Evolutionary conservation across 2,329 filamentous ascomycete species (phyloP).

Genomic region (Pyrenochaeta sp.): DNA sequence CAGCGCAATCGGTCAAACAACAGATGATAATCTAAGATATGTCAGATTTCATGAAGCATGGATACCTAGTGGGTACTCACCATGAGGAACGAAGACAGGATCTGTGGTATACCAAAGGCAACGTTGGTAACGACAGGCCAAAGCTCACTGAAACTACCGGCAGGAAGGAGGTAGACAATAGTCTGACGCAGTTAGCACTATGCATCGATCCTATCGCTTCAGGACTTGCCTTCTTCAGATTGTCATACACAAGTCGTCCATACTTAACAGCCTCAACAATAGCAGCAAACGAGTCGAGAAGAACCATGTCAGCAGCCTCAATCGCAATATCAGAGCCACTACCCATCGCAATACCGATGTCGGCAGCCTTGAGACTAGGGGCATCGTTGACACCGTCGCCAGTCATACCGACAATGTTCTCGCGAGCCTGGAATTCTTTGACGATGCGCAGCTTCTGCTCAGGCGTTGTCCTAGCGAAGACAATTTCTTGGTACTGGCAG

Average conservation of each 20-base stretch:
- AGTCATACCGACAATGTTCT: conserved; percentile 63
- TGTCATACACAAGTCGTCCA: conserved; percentile 79
- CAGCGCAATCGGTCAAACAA: conserved; percentile 76
- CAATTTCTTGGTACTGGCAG: conserved; percentile 71
- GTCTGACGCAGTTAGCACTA: too few relatives aligned
- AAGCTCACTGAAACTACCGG: conserved; percentile 77
- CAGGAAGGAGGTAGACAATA: conserved; percentile 75
- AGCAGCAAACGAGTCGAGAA: conserved; percentile 73
- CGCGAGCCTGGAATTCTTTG: conserved; percentile 71
- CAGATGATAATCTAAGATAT: conserved; percentile 48
- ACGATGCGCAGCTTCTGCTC: conserved; percentile 83
- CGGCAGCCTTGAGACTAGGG: conserved; percentile 64
- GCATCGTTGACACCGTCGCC: conserved; percentile 60
- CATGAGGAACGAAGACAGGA: conserved; percentile 77
- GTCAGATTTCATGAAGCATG: not conserved
- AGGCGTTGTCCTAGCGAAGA: conserved; percentile 75
- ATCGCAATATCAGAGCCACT: conserved; percentile 68
- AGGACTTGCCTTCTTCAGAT: conserved; percentile 83
- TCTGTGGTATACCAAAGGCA: conserved; percentile 74
- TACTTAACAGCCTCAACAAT: conserved; percentile 76
- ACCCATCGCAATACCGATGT: conserved; percentile 67
- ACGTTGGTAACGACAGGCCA: conserved; percentile 77
- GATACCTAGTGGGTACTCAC: conserved; percentile 5
- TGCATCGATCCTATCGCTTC: too few relatives aligned
- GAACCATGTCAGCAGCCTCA: conserved; percentile 68